Evolutionary conservation across 73 alveolate species (phyloP).

Genomic region (Symbiodinium natans): DNA sequence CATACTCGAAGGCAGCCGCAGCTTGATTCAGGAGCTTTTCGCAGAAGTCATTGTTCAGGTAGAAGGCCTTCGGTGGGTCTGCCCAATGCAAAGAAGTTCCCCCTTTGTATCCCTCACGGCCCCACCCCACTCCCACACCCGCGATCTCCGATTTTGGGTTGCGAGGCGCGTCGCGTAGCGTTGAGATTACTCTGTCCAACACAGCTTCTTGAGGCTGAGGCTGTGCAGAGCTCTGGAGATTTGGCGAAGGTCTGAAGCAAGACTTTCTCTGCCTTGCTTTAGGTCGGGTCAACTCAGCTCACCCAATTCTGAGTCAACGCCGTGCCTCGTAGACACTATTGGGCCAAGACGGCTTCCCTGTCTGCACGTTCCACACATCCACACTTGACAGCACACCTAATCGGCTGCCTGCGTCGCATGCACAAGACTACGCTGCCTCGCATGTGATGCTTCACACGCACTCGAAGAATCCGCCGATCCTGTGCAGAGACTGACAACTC

Average conservation of each 20-base stretch:
- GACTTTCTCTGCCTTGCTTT: slow-evolving; percentile 29
- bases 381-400: no score
- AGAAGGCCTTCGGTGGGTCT: slow-evolving; percentile 30
- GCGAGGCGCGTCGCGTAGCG: not conserved
- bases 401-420: not conserved
- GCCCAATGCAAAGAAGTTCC: not conserved
- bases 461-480: slow-evolving; percentile 79
- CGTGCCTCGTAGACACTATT: slow-evolving; percentile 69
- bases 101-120: no score
- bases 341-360: slow-evolving; percentile 52
- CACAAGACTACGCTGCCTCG: not conserved
- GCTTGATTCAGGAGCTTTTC: slow-evolving; percentile 36
- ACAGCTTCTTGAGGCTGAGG: not conserved
- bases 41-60: slow-evolving; percentile 63
- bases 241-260: slow-evolving; percentile 67
- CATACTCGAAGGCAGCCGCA: slow-evolving; percentile 37
- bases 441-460: slow-evolving; percentile 84
- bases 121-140: no score
- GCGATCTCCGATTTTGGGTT: no score
- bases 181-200: not conserved
- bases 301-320: not conserved
- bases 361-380: not conserved
- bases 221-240: slow-evolving; percentile 67
- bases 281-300: not conserved
- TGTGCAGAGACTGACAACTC: no score